A percentile compares a stretch with the other conserved stretches of the same genome.
phyloP scores from a whole-genome alignment of 2,329 filamentous ascomycete species.

The Huntiella omanensis region DNA sequence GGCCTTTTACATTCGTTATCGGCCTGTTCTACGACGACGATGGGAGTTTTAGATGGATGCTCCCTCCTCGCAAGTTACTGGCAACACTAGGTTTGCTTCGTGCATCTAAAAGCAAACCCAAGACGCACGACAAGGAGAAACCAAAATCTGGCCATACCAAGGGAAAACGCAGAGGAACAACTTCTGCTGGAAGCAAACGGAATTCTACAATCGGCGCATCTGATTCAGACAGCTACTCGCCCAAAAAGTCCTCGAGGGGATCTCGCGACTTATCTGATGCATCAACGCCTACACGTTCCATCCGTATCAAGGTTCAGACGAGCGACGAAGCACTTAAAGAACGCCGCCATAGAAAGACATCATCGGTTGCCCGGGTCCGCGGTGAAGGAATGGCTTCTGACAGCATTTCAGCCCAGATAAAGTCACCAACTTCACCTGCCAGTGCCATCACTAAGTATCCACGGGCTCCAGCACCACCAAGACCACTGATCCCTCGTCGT shows the following conservation, averaged over 20 bases:
- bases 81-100: constrained; percentile 2
- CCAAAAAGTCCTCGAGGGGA: constrained; percentile 1
- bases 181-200: constrained; percentile 15
- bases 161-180: constrained; percentile 4
- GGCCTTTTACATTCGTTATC: constrained; percentile 65
- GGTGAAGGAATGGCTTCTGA: constrained; percentile 13
- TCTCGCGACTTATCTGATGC: constrained; percentile 1
- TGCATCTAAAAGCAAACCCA: background rate
- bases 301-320: constrained; percentile 66
- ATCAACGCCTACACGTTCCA: constrained; percentile 38
- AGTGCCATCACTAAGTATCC: constrained; percentile 73
- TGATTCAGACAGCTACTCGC: constrained; percentile 7
- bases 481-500: constrained; percentile 72
- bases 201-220: constrained; percentile 7
- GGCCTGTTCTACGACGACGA: constrained; percentile 68
- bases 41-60: constrained; percentile 59
- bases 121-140: background rate
- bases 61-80: constrained; percentile 50
- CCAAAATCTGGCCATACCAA: background rate
- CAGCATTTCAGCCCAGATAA: constrained; percentile 60
- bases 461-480: constrained; percentile 69
- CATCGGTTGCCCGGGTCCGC: constrained; percentile 14
- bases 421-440: constrained; percentile 77
- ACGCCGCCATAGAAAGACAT: constrained; percentile 48
- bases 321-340: constrained; percentile 58